These are phyloP conservation scores for Pseudozyma sp. DNA, from an alignment of 1,284 basidiomycete genomes.

Conservation along the genomic window DNA sequence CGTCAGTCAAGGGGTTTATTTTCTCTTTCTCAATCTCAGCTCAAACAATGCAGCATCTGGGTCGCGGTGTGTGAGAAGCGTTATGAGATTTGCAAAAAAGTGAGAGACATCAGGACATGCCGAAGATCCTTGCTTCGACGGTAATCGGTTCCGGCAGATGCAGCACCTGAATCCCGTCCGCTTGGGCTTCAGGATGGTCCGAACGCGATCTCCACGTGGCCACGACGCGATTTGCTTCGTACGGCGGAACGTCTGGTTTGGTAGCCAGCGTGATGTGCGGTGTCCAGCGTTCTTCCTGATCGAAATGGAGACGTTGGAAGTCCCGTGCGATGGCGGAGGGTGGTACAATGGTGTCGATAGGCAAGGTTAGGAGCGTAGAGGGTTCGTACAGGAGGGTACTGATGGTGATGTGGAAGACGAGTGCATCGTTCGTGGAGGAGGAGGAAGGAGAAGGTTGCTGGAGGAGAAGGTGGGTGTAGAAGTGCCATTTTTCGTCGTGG, in stretches of 20 bases:
- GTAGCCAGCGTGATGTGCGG: conserved; percentile 93
- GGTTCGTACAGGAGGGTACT: conserved; percentile 17
- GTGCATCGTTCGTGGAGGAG: background rate
- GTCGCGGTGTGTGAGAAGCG: background rate
- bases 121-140: conserved; percentile 22
- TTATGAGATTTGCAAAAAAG: background rate
- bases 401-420: conserved; percentile 11
- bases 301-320: conserved; percentile 25
- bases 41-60: too few species aligned
- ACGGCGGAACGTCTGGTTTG: conserved; percentile 73
- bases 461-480: conserved; percentile 21
- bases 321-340: background rate
- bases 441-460: background rate
- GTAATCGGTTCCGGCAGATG: background rate
- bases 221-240: conserved; percentile 79
- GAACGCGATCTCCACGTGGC: background rate
- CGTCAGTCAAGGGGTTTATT: background rate
- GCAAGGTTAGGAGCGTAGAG: conserved; percentile 11
- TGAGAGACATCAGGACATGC: conserved; percentile 13
- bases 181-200: background rate
- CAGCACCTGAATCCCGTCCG: background rate
- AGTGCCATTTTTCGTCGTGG: conserved; percentile 14
- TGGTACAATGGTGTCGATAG: conserved; percentile 4
- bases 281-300: conserved; percentile 39
- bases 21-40: background rate